Conservation (phyloP, 2,329 filamentous ascomycete species). For the Chaetomium strumarium region DNA sequence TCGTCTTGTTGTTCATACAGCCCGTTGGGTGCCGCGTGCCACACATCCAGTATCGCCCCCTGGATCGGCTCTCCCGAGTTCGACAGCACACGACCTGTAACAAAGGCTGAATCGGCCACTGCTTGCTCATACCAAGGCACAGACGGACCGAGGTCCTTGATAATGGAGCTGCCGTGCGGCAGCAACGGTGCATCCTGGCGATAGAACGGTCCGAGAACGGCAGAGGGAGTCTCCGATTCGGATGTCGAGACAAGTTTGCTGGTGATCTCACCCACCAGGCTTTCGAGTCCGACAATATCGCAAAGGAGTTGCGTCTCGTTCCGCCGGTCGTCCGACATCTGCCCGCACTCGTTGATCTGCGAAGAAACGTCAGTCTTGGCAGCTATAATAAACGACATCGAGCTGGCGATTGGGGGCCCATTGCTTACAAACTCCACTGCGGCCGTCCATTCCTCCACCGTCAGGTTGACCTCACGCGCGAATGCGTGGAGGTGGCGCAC, state of each 20-base stretch:
- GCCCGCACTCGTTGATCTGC: constrained; percentile 58
- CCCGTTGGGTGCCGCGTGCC: constrained; percentile 57
- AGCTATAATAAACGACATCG: background rate
- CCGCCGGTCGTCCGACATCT: constrained; percentile 54
- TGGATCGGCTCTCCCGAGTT: constrained; percentile 47
- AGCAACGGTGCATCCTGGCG: constrained; percentile 55
- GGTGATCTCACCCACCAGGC: constrained; percentile 58
- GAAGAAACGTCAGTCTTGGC: background rate
- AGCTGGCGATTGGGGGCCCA: background rate
- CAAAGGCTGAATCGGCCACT: constrained; percentile 44
- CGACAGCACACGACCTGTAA: constrained; percentile 50
- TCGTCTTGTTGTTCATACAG: constrained; percentile 31
- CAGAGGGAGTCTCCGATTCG: constrained; percentile 46
- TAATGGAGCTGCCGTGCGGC: constrained; percentile 53
- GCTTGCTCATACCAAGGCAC: constrained; percentile 29
- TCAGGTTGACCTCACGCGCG: constrained; percentile 60
- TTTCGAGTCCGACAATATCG: constrained; percentile 63
- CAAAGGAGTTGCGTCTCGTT: constrained; percentile 64
- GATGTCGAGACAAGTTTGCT: constrained; percentile 44
- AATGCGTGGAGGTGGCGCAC: constrained; percentile 64
- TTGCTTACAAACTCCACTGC: constrained; percentile 50
- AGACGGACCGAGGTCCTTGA: constrained; percentile 27
- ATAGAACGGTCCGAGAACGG: constrained; percentile 67
- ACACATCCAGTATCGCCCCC: constrained; percentile 54
- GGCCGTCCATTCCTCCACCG: constrained; percentile 59